phyloP scores from a whole-genome alignment of 257 asterid genomes.

The Capsicum rhomboideum region DNA sequence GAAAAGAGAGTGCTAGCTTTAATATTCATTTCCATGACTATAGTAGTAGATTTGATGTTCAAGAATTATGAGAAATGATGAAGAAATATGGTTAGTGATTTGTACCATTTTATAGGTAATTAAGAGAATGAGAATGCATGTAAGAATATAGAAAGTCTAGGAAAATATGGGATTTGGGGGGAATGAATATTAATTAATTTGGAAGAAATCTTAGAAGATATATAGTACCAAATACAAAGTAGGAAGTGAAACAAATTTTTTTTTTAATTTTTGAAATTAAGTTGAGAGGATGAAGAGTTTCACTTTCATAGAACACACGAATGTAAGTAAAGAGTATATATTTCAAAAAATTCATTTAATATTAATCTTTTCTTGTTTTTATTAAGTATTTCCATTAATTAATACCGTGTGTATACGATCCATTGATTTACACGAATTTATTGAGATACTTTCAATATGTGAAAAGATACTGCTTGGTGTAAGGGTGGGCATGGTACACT shows the following conservation, averaged over 20 bases:
- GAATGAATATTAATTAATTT: background rate
- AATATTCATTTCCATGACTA: background rate
- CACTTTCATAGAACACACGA: background rate
- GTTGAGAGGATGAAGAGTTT: background rate
- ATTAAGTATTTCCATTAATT: background rate
- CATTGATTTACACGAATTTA: background rate
- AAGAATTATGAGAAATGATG: background rate
- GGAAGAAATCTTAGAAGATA: background rate
- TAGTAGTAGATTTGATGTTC: background rate
- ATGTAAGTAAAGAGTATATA: background rate
- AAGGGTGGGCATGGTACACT: too few species aligned
- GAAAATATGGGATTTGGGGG: background rate
- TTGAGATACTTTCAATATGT: background rate
- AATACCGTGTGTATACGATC: background rate
- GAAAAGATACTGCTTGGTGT: background rate
- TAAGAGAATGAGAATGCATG: background rate
- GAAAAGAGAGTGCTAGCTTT: background rate
- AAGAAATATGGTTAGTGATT: background rate
- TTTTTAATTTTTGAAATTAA: background rate
- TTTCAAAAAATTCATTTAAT: background rate
- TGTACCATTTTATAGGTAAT: background rate
- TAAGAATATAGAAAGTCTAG: background rate
- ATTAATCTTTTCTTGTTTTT: background rate
- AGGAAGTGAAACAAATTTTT: background rate
- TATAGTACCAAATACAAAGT: background rate